Conservation (phyloP, 2,329 filamentous ascomycete species). For the Scedosporium boydii region DNA sequence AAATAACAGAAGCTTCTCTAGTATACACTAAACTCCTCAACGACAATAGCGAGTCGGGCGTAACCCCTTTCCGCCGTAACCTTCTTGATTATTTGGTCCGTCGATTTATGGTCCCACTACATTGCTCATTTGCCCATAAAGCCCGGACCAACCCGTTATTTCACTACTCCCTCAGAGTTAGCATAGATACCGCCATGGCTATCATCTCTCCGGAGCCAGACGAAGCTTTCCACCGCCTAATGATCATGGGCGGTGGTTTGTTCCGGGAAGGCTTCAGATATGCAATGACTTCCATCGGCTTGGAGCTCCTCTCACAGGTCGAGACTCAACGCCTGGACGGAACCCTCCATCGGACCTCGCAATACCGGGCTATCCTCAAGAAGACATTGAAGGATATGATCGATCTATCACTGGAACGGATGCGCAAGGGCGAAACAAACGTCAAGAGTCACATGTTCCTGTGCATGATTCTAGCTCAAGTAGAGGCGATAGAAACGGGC, state of each 20-base stretch:
- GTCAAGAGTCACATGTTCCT: constrained; percentile 32
- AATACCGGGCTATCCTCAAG: constrained; percentile 21
- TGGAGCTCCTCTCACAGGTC: constrained; percentile 26
- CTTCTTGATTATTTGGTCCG: constrained; percentile 41
- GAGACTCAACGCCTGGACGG: constrained; percentile 19
- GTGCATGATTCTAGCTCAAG: constrained; percentile 27
- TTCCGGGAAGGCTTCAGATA: constrained; percentile 29
- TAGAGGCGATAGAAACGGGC: constrained; percentile 23
- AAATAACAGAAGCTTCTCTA: constrained; percentile 19
- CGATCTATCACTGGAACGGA: constrained; percentile 18
- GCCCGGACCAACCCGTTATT: constrained; percentile 34
- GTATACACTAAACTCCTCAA: constrained; percentile 13
- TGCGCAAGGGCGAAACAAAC: constrained; percentile 31
- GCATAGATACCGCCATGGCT: constrained; percentile 31
- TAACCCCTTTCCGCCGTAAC: constrained; percentile 33
- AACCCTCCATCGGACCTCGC: constrained; percentile 16
- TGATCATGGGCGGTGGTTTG: constrained; percentile 27
- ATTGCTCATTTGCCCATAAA: constrained; percentile 35
- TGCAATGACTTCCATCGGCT: constrained; percentile 20
- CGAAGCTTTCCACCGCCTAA: constrained; percentile 24
- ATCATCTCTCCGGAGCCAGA: constrained; percentile 26
- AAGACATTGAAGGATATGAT: constrained; percentile 19
- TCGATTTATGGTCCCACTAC: constrained; percentile 45
- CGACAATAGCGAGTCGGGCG: constrained; percentile 6
- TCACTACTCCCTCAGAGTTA: constrained; percentile 38